A percentile compares a stretch with the other conserved stretches of the same genome.
phyloP scores from a whole-genome alignment of 73 alveolate species.

The Diophrys appendiculata region DNA sequence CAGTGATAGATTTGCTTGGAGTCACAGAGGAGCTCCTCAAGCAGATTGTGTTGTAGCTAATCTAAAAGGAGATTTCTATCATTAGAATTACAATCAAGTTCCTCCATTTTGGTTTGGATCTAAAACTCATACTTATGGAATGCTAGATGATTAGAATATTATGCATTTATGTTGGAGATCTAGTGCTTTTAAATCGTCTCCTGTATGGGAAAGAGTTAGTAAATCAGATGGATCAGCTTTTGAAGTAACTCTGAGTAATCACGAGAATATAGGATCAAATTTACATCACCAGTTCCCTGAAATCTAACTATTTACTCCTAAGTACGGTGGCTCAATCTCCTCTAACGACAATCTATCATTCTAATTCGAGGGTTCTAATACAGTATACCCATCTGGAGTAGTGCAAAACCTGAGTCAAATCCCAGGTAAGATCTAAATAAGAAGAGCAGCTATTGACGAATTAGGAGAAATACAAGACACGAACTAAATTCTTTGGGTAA shows the following conservation, averaged over 20 bases:
- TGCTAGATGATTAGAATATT: slow-evolving; percentile 14
- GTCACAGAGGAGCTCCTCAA: slow-evolving; percentile 30
- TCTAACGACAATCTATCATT: background rate
- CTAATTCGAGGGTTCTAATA: background rate
- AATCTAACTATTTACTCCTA: background rate
- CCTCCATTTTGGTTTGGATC: slow-evolving; percentile 57
- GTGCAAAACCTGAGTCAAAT: background rate
- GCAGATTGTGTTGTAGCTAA: slow-evolving; percentile 44
- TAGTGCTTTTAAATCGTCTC: slow-evolving; percentile 30
- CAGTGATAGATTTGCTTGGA: slow-evolving; percentile 40
- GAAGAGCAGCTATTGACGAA: background rate
- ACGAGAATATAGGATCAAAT: background rate
- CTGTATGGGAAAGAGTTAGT: slow-evolving; percentile 37
- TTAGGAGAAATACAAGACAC: background rate
- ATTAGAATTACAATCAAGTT: slow-evolving; percentile 12
- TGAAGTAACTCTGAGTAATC: background rate
- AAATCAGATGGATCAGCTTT: background rate
- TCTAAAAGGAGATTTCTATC: background rate
- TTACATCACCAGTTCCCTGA: background rate
- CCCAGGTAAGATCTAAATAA: background rate
- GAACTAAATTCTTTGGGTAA: background rate
- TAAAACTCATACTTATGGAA: slow-evolving; percentile 35
- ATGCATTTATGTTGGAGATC: slow-evolving; percentile 50
- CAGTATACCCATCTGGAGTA: background rate
- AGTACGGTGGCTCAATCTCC: background rate